phyloP scores from a whole-genome alignment of 305 asterid species.

The Fraxinus xanthoxyloides region DNA sequence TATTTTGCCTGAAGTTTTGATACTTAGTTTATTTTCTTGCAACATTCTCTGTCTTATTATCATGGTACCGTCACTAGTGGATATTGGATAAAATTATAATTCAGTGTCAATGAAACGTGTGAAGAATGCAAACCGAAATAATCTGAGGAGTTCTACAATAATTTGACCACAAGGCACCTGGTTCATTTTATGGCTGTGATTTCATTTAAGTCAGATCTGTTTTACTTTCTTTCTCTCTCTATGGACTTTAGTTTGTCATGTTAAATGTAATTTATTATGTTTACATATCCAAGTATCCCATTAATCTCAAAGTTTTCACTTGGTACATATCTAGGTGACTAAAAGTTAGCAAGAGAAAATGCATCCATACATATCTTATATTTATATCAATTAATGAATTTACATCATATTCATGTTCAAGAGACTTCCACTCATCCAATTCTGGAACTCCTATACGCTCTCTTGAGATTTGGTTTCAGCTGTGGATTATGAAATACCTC shows the following conservation, averaged over 20 bases:
- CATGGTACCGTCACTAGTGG: background rate
- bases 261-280: background rate
- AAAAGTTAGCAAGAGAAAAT: background rate
- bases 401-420: background rate
- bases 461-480: background rate
- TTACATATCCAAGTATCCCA: background rate
- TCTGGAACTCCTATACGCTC: background rate
- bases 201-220: background rate
- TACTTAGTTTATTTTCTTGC: background rate
- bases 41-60: background rate
- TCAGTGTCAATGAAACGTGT: conserved; percentile 7
- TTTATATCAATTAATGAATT: background rate
- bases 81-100: background rate
- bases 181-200: conserved; percentile 3
- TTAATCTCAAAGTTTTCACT: background rate
- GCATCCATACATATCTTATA: background rate
- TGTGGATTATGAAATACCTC: background rate
- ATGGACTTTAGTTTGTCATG: background rate
- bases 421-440: background rate
- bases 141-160: background rate
- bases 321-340: background rate
- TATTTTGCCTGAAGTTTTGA: background rate
- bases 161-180: conserved; percentile 15
- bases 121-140: background rate
- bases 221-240: background rate